Percentiles rank a stretch among this genome's conserved stretches.
phyloP scores from a whole-genome alignment of 768 basidiomycete species.

The Macrolepiota albuminosa region DNA sequence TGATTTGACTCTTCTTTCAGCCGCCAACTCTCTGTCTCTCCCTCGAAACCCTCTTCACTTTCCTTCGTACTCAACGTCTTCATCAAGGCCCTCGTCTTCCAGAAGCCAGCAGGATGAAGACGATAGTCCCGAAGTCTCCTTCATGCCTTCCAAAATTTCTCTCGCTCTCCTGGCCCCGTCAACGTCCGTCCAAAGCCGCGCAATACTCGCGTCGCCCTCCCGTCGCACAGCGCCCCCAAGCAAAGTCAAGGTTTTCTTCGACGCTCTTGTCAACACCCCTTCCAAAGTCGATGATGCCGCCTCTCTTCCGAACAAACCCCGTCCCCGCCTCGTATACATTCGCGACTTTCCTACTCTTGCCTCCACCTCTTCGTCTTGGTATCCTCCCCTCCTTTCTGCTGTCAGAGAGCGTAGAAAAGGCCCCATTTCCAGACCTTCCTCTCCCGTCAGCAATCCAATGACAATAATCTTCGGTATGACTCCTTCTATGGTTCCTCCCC shows the following conservation, averaged over 20 bases:
- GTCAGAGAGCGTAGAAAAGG: constrained; percentile 75
- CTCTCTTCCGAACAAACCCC: constrained; percentile 17
- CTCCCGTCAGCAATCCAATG: constrained; percentile 64
- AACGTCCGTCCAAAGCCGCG: constrained; percentile 27
- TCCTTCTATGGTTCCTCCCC: constrained; percentile 61
- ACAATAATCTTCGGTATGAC: constrained; percentile 87
- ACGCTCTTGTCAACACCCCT: constrained; percentile 66
- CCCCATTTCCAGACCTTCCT: constrained; percentile 51
- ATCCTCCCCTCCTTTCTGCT: constrained; percentile 70
- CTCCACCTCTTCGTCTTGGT: constrained; percentile 71
- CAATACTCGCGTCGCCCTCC: constrained; percentile 35
- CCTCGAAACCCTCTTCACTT: constrained; percentile 78
- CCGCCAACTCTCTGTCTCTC: constrained; percentile 63
- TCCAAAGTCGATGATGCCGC: constrained; percentile 21
- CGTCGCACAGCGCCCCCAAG: constrained; percentile 44
- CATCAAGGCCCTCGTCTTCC: constrained; percentile 17
- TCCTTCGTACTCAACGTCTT: constrained; percentile 23
- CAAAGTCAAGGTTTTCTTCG: constrained; percentile 69
- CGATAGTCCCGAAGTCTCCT: constrained; percentile 31
- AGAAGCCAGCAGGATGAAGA: constrained; percentile 41
- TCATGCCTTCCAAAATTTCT: constrained; percentile 35
- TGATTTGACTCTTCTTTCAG: constrained; percentile 31
- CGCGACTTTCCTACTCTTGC: constrained; percentile 79
- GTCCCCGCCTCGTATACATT: constrained; percentile 78
- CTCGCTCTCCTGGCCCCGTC: constrained; percentile 37